Percentiles rank a stretch among this genome's conserved stretches.
Evolutionary conservation across 768 basidiomycete genomes (phyloP).

Genomic region (Psilocybe subaeruginosa): DNA sequence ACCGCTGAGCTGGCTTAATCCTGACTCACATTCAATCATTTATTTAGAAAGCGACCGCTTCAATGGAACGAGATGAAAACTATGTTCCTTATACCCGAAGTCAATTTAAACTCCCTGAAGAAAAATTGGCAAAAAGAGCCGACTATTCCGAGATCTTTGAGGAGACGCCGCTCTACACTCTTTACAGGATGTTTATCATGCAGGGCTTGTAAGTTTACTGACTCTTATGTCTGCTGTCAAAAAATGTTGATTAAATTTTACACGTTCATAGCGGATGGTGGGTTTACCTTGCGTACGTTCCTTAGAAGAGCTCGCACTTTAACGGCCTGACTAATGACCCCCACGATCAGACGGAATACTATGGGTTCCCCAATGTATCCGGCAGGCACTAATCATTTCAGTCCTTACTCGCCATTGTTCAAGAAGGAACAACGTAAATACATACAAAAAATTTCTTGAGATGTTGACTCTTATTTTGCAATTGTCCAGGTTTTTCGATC

Average conservation of each 20-base stretch:
- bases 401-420: constrained; percentile 41
- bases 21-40: not conserved
- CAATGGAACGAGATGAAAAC: constrained; percentile 80
- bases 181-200: constrained; percentile 48
- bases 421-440: constrained; percentile 39
- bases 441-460: not conserved
- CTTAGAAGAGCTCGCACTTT: not conserved
- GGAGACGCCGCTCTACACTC: constrained; percentile 51
- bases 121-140: constrained; percentile 35
- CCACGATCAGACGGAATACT: constrained; percentile 40
- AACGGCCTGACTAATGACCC: not conserved
- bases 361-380: constrained; percentile 52
- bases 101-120: constrained; percentile 42
- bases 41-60: constrained; percentile 61
- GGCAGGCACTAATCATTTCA: constrained; percentile 48
- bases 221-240: not conserved
- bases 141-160: constrained; percentile 56
- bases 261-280: constrained; percentile 34
- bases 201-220: constrained; percentile 35
- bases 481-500: constrained; percentile 37
- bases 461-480: not conserved
- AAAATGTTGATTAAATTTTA: not conserved
- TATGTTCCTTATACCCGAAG: constrained; percentile 57
- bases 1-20: too few relatives aligned
- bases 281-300: constrained; percentile 32